Conservation (phyloP, 345 rosid species). For the Mangifera indica region DNA sequence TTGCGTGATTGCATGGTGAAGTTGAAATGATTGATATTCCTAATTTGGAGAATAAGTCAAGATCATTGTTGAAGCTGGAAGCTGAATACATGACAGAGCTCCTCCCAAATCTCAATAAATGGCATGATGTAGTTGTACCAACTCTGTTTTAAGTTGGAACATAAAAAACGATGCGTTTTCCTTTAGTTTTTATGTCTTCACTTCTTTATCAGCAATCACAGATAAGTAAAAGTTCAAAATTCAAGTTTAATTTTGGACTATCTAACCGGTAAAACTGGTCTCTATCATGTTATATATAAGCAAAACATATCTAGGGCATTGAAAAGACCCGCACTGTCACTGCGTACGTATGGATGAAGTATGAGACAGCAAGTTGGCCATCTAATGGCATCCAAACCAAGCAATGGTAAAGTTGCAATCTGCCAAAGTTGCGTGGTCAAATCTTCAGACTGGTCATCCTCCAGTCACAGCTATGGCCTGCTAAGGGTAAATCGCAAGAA, state of each 20-base stretch:
- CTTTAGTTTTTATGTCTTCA: too few species aligned
- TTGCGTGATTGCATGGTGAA: too few species aligned
- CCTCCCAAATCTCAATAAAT: not conserved
- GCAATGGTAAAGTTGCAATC: not conserved
- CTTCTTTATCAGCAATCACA: too few species aligned
- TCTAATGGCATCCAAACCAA: not conserved
- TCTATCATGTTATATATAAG: too few species aligned
- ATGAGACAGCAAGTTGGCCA: not conserved
- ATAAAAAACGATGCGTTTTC: too few species aligned
- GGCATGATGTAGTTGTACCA: too few species aligned
- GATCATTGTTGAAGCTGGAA: not conserved
- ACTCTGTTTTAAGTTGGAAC: too few species aligned
- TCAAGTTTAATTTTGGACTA: not conserved
- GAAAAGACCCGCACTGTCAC: not conserved
- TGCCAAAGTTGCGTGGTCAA: not conserved
- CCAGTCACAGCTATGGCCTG: too few species aligned
- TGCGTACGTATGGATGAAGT: not conserved
- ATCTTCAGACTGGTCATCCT: not conserved
- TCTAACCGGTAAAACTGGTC: too few species aligned
- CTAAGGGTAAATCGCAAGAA: too few species aligned
- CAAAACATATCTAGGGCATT: not conserved
- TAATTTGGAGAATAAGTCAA: not conserved
- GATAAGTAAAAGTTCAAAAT: not conserved
- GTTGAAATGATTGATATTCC: not conserved
- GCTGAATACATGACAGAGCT: not conserved